Evolutionary conservation across 1,139 yeast genomes (phyloP).

Genomic region (Ogataea hybrid): DNA sequence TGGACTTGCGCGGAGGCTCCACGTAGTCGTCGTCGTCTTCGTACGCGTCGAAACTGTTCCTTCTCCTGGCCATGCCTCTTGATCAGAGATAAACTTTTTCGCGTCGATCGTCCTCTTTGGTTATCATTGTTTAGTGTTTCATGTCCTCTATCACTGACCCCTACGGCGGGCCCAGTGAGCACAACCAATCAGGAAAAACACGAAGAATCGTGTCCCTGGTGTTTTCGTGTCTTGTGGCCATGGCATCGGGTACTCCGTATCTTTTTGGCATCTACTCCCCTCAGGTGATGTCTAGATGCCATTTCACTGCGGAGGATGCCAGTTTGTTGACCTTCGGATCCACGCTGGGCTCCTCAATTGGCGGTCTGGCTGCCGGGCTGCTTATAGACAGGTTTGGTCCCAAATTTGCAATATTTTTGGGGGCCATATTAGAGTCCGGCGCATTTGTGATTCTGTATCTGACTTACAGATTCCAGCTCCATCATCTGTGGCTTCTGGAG

Average conservation of each 20-base stretch:
- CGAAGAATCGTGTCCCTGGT: constrained; percentile 24
- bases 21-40: constrained; percentile 13
- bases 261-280: constrained; percentile 73
- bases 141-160: constrained; percentile 2
- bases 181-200: not conserved
- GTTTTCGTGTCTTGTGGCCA: constrained; percentile 38
- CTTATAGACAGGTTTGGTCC: constrained; percentile 63
- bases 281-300: constrained; percentile 55
- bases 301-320: constrained; percentile 57
- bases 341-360: constrained; percentile 61
- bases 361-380: constrained; percentile 70
- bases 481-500: constrained; percentile 38
- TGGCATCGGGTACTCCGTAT: constrained; percentile 70
- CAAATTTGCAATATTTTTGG: constrained; percentile 47
- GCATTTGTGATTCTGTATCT: constrained; percentile 40
- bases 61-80: constrained; percentile 6
- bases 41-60: constrained; percentile 6
- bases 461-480: constrained; percentile 34
- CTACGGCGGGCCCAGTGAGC: not conserved
- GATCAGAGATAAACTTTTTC: not conserved
- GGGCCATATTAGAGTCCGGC: constrained; percentile 44
- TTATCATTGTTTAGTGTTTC: constrained; percentile 2
- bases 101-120: not conserved
- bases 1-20: constrained; percentile 4
- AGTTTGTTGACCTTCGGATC: constrained; percentile 63